phyloP scores from a whole-genome alignment of 2,329 filamentous ascomycete species.

The Emergomyces africanus region DNA sequence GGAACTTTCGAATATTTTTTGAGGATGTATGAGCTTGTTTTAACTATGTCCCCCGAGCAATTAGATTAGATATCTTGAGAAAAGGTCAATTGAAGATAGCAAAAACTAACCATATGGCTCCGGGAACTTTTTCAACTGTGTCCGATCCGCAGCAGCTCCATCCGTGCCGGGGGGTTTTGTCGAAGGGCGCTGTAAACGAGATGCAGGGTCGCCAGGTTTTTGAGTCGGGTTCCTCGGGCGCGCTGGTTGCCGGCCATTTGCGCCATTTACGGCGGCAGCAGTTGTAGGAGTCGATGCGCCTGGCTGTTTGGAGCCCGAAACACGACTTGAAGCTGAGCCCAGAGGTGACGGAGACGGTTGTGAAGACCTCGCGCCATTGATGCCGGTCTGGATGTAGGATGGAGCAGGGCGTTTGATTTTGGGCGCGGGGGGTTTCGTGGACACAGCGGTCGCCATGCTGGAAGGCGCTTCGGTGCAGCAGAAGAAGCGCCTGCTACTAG shows the following conservation, averaged over 20 bases:
- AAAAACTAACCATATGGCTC: slow-evolving; percentile 34
- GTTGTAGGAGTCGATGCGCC: slow-evolving; percentile 30
- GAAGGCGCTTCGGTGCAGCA: not conserved
- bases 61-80: slow-evolving; percentile 13
- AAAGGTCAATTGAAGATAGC: slow-evolving; percentile 4
- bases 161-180: slow-evolving; percentile 18
- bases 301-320: slow-evolving; percentile 42
- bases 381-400: slow-evolving; percentile 48
- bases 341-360: slow-evolving; percentile 48
- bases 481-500: not conserved
- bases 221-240: slow-evolving; percentile 47
- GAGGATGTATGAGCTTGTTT: slow-evolving; percentile 66
- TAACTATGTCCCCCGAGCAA: slow-evolving; percentile 39
- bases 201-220: slow-evolving; percentile 22
- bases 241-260: slow-evolving; percentile 17
- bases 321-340: slow-evolving; percentile 39
- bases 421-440: slow-evolving; percentile 31
- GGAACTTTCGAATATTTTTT: slow-evolving; percentile 59
- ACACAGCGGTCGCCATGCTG: slow-evolving; percentile 33
- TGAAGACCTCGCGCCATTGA: slow-evolving; percentile 46
- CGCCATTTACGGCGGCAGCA: slow-evolving; percentile 32
- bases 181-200: slow-evolving; percentile 22
- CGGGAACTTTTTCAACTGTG: slow-evolving; percentile 25
- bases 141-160: slow-evolving; percentile 20
- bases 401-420: slow-evolving; percentile 60